phyloP scores from a whole-genome alignment of 768 basidiomycete genomes.

The Trametes punicea region DNA sequence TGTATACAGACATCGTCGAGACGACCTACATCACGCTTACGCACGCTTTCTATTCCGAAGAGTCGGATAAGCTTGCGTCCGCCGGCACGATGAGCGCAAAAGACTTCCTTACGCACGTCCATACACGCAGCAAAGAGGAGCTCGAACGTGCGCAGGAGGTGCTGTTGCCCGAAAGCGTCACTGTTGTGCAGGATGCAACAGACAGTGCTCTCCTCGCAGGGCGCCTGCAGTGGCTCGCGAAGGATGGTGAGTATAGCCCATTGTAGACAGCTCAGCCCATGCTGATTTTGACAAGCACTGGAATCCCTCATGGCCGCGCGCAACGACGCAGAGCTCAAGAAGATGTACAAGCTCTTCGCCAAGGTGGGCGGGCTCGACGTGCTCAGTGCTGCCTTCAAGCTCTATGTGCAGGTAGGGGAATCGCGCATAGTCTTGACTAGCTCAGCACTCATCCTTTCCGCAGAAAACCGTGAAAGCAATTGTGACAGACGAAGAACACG shows the following conservation, averaged over 20 bases:
- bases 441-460: neutral
- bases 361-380: slow-evolving; percentile 52
- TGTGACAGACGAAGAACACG: slow-evolving; percentile 56
- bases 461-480: slow-evolving; percentile 61
- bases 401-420: slow-evolving; percentile 51
- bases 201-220: slow-evolving; percentile 49
- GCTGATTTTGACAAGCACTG: slow-evolving; percentile 42
- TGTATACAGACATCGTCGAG: slow-evolving; percentile 57
- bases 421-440: neutral
- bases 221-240: slow-evolving; percentile 43
- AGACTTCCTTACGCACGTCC: slow-evolving; percentile 51
- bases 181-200: slow-evolving; percentile 47
- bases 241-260: slow-evolving; percentile 31
- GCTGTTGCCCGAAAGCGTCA: slow-evolving; percentile 49
- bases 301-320: slow-evolving; percentile 47
- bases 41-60: slow-evolving; percentile 47
- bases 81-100: slow-evolving; percentile 41
- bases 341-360: slow-evolving; percentile 60
- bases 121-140: slow-evolving; percentile 53
- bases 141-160: slow-evolving; percentile 48
- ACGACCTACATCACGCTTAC: slow-evolving; percentile 50
- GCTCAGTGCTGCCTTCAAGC: slow-evolving; percentile 60
- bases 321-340: slow-evolving; percentile 41
- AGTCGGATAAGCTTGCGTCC: slow-evolving; percentile 43
- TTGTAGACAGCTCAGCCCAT: neutral